Evolutionary conservation across 768 basidiomycete genomes (phyloP), one percentile per base, ranked within the genome.

Genomic region (Tulasnella sp.): DNA sequence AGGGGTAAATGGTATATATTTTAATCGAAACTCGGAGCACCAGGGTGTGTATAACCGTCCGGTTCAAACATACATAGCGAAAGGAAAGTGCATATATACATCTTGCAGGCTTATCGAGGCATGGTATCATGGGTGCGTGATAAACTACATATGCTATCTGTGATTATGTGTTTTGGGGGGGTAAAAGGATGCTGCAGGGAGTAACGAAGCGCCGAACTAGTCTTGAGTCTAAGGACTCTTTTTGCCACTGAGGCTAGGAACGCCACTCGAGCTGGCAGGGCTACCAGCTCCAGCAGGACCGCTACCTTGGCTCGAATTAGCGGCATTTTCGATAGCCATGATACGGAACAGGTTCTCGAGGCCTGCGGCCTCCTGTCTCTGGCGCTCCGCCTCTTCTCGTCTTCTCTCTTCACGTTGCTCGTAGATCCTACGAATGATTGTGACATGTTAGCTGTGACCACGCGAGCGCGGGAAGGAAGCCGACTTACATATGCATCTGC

Each of bases 401-500:
- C 79, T 42, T 29, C 79, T 20, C 44, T 79, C 75, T 40, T 79
- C 79, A 39, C 79, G 74, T 69, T 79, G 74, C 46, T 79, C 79
- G 55, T 79, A 79, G 35, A 79, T 76, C 5, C 71, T 77, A 48
- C 32, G 2, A 13, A 26, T 0, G 13, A 61, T 16, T n/a, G 13
- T 29, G 26, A 61, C 39, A 44, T 15, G 75, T 61, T 16, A 61
- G 48, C 11, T 13, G 73, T 26, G 9, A 26, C 46, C n/a, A 35
- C 16, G n/a, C 37, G 35, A 35, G 18, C 29, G 16, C 51, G n/a
- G 2, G 20, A 76, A 61, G 55, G 57, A 13, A 35, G 32, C 15
- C 35, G 48, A 74, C 77, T 55, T 46, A 78, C 77, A 73, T 39
- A 69, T 80, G 79, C 79, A 80, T 78, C 42, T 80, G 77, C 46